Evolutionary conservation across 2,329 filamentous ascomycete genomes (phyloP), one percentile per base, ranked within the genome.

Genomic region (Intubia oerlemansii): DNA sequence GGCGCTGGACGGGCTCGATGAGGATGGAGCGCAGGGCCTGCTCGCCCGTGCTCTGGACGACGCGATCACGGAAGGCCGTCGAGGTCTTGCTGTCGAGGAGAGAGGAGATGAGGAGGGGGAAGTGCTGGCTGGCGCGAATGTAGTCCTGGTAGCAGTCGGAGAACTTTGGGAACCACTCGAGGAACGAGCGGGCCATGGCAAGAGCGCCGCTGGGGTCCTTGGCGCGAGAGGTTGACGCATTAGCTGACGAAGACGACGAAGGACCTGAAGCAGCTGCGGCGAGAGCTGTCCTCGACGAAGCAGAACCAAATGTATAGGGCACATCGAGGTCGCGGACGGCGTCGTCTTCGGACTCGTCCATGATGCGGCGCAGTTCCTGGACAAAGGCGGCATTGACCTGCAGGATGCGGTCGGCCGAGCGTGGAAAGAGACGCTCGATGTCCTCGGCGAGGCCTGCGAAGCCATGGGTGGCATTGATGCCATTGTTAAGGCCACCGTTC

Each of bases 101-200:
- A 2, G 63, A 60, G 39, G 76, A 81, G 31, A 95, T 64, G 11
- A 85, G 62, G 31, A 77, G 70, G 1, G 82, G 77, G 39, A 93
- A 90, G 34, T 81, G 68, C 37, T 82, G 78, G 47, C 91, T 91
- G 9, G 81, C 75, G 40, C 73, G 73, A 49, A 98, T 88, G 48
- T 95, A 98, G 38, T 90, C 75, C 39, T 81, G 74, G 47, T 98
- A 98, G 43, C 79, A 82, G 33, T 82, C 70, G 16, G 79, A 77
- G 44, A 98, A 95, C 38, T 74, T 73, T 6, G 88, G 88, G 39
- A 98, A 88, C 80, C 82, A 92, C 39, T 90, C 78, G 5, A 88
- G 54, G 34, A 93, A 71, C 27, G 81, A 59, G 41, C 74, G 80
- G 24, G 81, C 80, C 46, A 93, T 74, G 23, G 70, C 65, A 22